These are phyloP conservation scores for Naganishia sp. DNA, from an alignment of 1,284 basidiomycete species.

Conservation along the genomic window DNA sequence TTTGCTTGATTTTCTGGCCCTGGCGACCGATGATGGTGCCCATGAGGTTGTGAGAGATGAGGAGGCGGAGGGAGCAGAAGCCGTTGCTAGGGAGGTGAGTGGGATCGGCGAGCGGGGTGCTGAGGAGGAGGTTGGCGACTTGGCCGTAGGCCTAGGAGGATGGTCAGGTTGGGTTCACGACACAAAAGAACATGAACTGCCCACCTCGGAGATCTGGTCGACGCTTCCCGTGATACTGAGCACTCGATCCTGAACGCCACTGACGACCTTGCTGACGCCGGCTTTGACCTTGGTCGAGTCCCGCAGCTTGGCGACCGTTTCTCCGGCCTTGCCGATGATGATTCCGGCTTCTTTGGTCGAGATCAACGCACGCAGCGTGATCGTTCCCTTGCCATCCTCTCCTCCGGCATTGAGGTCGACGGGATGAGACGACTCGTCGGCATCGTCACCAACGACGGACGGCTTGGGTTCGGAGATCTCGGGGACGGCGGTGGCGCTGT, in stretches of 20 bases:
- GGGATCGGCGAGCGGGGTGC: constrained; percentile 64
- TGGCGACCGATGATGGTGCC: constrained; percentile 97
- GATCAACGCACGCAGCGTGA: constrained; percentile 89
- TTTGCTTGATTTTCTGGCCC: constrained; percentile 98
- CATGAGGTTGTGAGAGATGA: constrained; percentile 99
- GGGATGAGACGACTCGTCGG: constrained; percentile 4
- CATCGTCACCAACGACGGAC: background rate
- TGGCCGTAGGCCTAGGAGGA: constrained; percentile 79
- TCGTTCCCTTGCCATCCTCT: constrained; percentile 48
- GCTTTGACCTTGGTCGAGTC: constrained; percentile 95
- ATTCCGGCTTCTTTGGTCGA: constrained; percentile 95
- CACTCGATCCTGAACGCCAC: constrained; percentile 95
- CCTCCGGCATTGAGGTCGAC: constrained; percentile 21
- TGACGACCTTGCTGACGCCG: constrained; percentile 96
- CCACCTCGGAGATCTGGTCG: constrained; percentile 81
- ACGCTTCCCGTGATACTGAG: constrained; percentile 89
- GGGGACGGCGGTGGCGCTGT: constrained; percentile 1
- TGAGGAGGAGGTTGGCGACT: constrained; percentile 88
- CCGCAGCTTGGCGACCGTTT: constrained; percentile 94
- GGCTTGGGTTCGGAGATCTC: background rate
- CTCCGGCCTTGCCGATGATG: constrained; percentile 91
- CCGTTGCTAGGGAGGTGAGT: constrained; percentile 65
- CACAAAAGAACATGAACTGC: constrained; percentile 6
- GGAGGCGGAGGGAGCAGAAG: constrained; percentile 87
- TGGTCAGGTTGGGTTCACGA: constrained; percentile 3